Evolutionary conservation across 2,329 filamentous ascomycete species (phyloP), one percentile per base, ranked within the genome.

Genomic region (Acrocalymma vagum): DNA sequence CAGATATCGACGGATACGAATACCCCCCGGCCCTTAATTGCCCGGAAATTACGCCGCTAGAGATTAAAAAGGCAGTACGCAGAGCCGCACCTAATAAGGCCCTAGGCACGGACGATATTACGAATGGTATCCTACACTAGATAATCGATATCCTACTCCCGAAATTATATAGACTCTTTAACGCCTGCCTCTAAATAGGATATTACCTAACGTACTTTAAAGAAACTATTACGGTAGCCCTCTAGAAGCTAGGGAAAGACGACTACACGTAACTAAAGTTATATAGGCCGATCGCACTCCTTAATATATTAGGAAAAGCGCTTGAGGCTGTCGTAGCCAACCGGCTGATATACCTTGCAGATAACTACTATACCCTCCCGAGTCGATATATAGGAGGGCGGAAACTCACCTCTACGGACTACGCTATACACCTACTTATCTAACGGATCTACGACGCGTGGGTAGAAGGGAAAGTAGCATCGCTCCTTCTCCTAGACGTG

Each of bases 401-500:
- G 28, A 59, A 53, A 38, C 39, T 33, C 21, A 46, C 41, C 26
- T 62, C 53, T 4, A 56, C 45, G 25, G 54, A 63, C 9, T 45
- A 63, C 35, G 62, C 61, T 14, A 35, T 69, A 4, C 48, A 67
- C 22, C 29, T 52, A 10, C 33, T 68, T 8, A 50, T 53, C 5
- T 38, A 62, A 30, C 45, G 51, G 40, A 58, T 68, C 22, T 41
- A 61, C 28, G 22, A 42, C 34, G 46, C 46, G 31, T 67, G 39
- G 53, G 52, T 26, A 40, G 17, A 39, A 35, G 3, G 23, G 11
- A 21, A 56, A 22, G 54, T 67, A 4, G 59, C 49, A n/a, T 63
- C 53, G 14, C 44, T 70, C 13, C 56, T 67, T 3, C 33, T 59
- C 3, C 53, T 70, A 1, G 55, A 70, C 45, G 45, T 69, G 15